Evolutionary conservation across 202 grass and related monocot genomes (phyloP), one percentile per base, ranked within the genome.

Genomic region (Saccharum hybrid): DNA sequence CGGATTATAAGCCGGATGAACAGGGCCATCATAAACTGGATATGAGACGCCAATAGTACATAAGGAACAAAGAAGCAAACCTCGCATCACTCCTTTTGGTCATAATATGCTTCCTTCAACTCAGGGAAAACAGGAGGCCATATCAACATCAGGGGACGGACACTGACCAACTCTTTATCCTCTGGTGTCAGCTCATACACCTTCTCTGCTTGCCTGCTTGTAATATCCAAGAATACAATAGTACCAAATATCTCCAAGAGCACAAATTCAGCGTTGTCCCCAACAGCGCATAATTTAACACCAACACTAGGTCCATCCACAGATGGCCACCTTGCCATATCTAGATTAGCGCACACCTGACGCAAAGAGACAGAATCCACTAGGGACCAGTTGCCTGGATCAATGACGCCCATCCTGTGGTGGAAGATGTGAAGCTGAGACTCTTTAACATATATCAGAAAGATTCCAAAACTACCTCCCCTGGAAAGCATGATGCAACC

Each of bases 111-210:
- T n/a, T 79, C 57, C 2, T 41, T 65, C 22, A 54, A 18, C 31
- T 9, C 6, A 7, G 83, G 83, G 31, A 85, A 85, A 57, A 71
- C 68, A 63, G 83, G 83, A 51, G 75, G 83, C 74, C 83, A 85
- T 38, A 71, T 48, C 66, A 63, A 62, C 74, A 78, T 51, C 42
- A 78, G 38, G 0, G 83, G 74, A 9, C 5, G 21, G 54, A 71
- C 15, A 34, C 3, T 62, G 77, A 41, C 21, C 30, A 52, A 23
- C 3, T 22, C 10, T 36, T 51, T n/a, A 63, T 65, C 33, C 21
- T 49, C 64, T 38, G 12, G 64, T 72, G 41, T 72, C 12, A 85
- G 9, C 57, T 65, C 57, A 52, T 85, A 79, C 8, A 72, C 75
- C 43, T 79, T 80, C 23, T 73, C 77, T 42, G 33, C 33, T 7